Evolutionary conservation across 2,329 filamentous ascomycete genomes (phyloP), one percentile per base, ranked within the genome.

Genomic region (Stemphylium beticola): DNA sequence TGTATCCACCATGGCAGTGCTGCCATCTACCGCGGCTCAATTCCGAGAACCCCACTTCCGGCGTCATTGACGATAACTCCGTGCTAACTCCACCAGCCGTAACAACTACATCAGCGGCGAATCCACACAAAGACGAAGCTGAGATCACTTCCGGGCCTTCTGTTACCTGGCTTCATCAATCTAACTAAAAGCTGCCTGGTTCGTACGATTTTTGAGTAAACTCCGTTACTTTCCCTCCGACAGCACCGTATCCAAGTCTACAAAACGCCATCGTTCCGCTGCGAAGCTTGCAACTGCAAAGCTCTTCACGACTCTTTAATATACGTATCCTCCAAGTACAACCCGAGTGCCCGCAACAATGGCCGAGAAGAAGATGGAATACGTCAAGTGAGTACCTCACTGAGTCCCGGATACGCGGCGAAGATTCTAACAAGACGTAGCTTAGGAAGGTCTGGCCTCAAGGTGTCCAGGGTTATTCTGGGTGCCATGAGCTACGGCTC

Each of bases 401-500:
- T n/a, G n/a, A n/a, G n/a, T n/a, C n/a, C n/a, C 29, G 31, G 5
- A 42, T 4, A n/a, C 17, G 24, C 8, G 10, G 34, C 34, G 15
- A 45, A 17, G 18, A 32, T n/a, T 49, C 61, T 69, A 32, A 68
- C 55, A 31, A 14, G 26, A 15, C 48, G 38, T 31, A 79, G 79
- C 49, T 78, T 89, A 9, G 87, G 87, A 31, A 83, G 81, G 55
- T 85, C 81, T 45, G 87, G 87, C 29, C 82, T 89, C 12, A 82
- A 81, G 48, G 78, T 88, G 38, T 88, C 86, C 0, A 81, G 83
- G 44, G 83, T 87, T 36, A 86, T 89, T 51, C 77, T 89, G 34
- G 87, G 87, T 0, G 81, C 81, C 55, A 89, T 89, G 86, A 82
- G 79, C 66, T 84, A 87, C 55, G 87, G 87, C 18, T 76, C 80